These are phyloP conservation scores for Chernovozyma aurita DNA, from an alignment of 1,139 yeast species.

Conservation along the genomic window DNA sequence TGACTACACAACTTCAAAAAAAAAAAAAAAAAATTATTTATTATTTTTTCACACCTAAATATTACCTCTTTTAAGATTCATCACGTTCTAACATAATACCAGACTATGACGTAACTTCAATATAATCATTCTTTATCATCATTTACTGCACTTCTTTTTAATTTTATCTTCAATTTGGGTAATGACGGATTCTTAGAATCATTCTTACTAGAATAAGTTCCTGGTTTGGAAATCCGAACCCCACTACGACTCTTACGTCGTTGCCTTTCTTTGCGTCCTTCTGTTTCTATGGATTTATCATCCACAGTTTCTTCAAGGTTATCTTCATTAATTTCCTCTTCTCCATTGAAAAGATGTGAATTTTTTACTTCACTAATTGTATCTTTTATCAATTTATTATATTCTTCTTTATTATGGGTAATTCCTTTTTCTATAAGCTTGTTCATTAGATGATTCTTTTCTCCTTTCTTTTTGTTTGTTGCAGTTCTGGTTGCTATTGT, in stretches of 20 bases:
- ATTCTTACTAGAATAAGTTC: constrained; percentile 2
- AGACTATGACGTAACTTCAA: background rate
- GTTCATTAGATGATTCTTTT: constrained; percentile 20
- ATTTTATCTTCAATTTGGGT: constrained; percentile 17
- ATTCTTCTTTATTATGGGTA: constrained; percentile 20
- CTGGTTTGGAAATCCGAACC: constrained; percentile 12
- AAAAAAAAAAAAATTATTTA: too few relatives aligned
- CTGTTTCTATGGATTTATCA: background rate
- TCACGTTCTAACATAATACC: background rate
- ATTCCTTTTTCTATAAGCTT: constrained; percentile 25
- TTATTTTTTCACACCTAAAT: too few relatives aligned
- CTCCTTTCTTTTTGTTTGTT: constrained; percentile 1
- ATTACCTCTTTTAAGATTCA: too few relatives aligned
- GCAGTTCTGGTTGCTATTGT: background rate
- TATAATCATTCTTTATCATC: background rate
- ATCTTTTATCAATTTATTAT: constrained; percentile 20
- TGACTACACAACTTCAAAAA: too few relatives aligned
- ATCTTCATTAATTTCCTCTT: constrained; percentile 18
- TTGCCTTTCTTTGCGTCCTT: constrained; percentile 11
- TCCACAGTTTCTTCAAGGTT: constrained; percentile 1
- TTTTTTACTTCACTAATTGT: constrained; percentile 21
- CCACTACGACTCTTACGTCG: constrained; percentile 28
- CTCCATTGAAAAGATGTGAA: constrained; percentile 27
- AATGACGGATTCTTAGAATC: constrained; percentile 9
- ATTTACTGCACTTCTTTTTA: constrained; percentile 7